Percentiles rank a stretch among this genome's conserved stretches.
Evolutionary conservation across 2,329 filamentous ascomycete species (phyloP).

Genomic region (Didymella sp.): DNA sequence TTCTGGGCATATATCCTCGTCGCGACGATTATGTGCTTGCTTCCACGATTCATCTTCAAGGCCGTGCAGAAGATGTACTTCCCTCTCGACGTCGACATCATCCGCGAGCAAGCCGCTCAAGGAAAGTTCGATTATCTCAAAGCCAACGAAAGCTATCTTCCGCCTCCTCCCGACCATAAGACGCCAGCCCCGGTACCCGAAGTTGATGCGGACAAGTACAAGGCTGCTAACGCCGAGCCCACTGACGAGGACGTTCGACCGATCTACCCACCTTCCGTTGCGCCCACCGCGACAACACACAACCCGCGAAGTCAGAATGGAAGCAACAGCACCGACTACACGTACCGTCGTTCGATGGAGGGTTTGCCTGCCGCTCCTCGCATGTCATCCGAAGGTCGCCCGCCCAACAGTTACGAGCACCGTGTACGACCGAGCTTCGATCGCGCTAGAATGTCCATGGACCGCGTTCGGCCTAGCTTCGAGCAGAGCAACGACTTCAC

Average conservation of each 20-base stretch:
- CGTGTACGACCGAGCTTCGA: constrained; percentile 82
- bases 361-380: constrained; percentile 38
- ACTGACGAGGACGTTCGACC: constrained; percentile 85
- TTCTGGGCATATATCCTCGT: constrained; percentile 89
- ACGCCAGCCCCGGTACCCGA: constrained; percentile 65
- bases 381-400: constrained; percentile 40
- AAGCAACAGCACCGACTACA: constrained; percentile 93
- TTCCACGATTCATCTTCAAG: constrained; percentile 88
- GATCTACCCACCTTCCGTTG: constrained; percentile 91
- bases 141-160: constrained; percentile 59
- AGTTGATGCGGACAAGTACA: constrained; percentile 51
- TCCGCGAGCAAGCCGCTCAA: constrained; percentile 86
- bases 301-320: constrained; percentile 86
- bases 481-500: constrained; percentile 92
- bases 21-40: constrained; percentile 79
- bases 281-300: constrained; percentile 70
- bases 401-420: constrained; percentile 24
- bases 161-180: constrained; percentile 50
- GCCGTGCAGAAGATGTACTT: constrained; percentile 91
- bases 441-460: constrained; percentile 84
- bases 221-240: constrained; percentile 57
- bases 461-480: constrained; percentile 81
- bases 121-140: constrained; percentile 82
- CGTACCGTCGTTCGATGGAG: constrained; percentile 55
- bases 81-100: constrained; percentile 90